Base-by-base conservation (phyloP, 179 eudicot species). In the Heliamphora pulchella region DNA sequence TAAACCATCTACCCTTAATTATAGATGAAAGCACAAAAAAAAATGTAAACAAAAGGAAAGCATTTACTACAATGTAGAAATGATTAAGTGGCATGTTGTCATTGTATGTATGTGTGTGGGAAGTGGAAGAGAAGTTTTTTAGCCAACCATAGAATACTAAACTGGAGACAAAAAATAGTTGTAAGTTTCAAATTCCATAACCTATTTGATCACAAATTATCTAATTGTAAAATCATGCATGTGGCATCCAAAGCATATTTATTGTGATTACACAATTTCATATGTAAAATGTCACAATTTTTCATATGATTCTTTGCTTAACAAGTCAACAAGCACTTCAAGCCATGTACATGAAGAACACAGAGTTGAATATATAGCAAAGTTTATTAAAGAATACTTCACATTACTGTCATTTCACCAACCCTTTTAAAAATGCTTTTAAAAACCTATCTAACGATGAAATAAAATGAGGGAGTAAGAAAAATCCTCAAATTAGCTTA, bases 1-100 rank as follows among this genome's bases (percentile, higher is more conserved):
- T 55, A 67, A 66, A 78, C 41, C 76, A 67, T 78, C 17, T 43
- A 65, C 17, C 18, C 53, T 41, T 51, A 41, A 41, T 43, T n/a
- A 76, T 4, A 8, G 54, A 74, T 31, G 8, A 57, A 57, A 43
- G 47, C 51, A 74, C 4, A 31, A 31, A 31, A 31, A 5, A 6
- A 64, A 64, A 64, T 4, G 14, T 4, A 64, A 57, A 20, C 4
- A 73, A 73, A 53, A 1, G n/a, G 15, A 51, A 13, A 20, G 46
- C 39, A 41, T 31, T 31, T 31, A 31, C 31, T 31, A 31, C 31
- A 31, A 31, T 31, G 31, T 31, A 31, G 31, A 31, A 31, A 31
- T 31, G 31, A 31, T 31, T 31, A 31, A 31, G 31, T 31, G 31
- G 31, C 31, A 31, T 31, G 31, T 31, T 31, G 31, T 31, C 31